Evolutionary conservation across 2,329 filamentous ascomycete species (phyloP), one percentile per base, ranked within the genome.

Genomic region (Talaromyces pinophilus): DNA sequence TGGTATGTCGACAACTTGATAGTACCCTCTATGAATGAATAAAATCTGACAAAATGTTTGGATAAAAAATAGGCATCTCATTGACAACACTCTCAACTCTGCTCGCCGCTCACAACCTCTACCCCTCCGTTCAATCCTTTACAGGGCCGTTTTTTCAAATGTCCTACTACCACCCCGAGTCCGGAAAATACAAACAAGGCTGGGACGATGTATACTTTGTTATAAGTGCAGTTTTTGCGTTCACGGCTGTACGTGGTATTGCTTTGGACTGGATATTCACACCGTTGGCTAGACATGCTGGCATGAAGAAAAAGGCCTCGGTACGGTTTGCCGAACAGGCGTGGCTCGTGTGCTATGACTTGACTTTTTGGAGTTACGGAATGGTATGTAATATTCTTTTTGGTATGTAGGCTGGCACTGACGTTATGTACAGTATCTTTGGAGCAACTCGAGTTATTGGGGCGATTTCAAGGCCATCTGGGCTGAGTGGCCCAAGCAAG

Each of bases 261-360:
- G 83, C 87, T 65, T 96, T 98, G 87, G 93, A 97, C 76, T 95
- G 96, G 81, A 73, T 96, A 13, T 84, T 98, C 62, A 87, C 88
- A 22, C 95, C 94, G 6, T 80, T 96, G 65, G 93, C 91, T 52
- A 88, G 87, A 69, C 81, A 83, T 59, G 85, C 86, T 69, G 94
- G 94, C 42, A 86, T 97, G 72, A 85, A 85, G 72, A 91, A 90
- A 75, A 97, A 97, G 81, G 87, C 88, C 57, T 82, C 90, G 67
- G 87, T 92, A 59, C 87, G 95, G 67, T 96, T 98, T 80, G 92
- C 92, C 69, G 95, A 99, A 81, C 95, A 99, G 81, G 92, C 90
- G 57, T 98, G 94, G 92, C 84, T 97, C 75, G 81, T 96, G 65
- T 79, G 95, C 54, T 98, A 97, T 81, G 94, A 94, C 78, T 82